Conservation (phyloP, 23 red algal genomes). For the Chondrus crispus region DNA sequence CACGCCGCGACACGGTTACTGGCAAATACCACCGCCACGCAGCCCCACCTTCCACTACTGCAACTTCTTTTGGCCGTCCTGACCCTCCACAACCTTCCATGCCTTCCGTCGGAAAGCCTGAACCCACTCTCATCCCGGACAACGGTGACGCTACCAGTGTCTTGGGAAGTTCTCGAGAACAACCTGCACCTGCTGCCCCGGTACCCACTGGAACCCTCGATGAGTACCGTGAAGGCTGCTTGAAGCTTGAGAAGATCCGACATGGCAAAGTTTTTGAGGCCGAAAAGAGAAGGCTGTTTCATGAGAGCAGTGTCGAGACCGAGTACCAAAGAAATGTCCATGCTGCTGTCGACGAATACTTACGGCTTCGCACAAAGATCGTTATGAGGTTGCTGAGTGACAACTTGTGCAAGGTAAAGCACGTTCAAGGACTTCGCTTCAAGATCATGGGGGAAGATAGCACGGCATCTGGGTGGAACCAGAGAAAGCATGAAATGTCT, state of each 20-base stretch:
- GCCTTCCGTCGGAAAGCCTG: too few relatives aligned
- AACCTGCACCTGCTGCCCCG: too few relatives aligned
- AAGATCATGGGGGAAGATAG: constrained; percentile 70
- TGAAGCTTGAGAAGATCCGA: constrained; percentile 62
- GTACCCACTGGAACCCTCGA: constrained; percentile 61
- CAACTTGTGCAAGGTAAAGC: constrained; percentile 47
- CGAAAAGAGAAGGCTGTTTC: constrained; percentile 48
- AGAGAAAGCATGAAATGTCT: constrained; percentile 62
- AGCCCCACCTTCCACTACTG: too few relatives aligned
- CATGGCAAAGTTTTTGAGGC: constrained; percentile 64
- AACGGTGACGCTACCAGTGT: too few relatives aligned
- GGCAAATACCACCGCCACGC: too few relatives aligned
- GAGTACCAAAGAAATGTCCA: constrained; percentile 34
- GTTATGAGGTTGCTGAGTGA: constrained; percentile 43
- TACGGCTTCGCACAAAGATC: neutral
- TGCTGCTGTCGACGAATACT: constrained; percentile 48
- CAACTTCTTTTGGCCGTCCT: too few relatives aligned
- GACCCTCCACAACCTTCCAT: too few relatives aligned
- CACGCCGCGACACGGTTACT: too few relatives aligned
- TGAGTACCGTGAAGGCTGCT: constrained; percentile 68
- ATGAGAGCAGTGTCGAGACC: constrained; percentile 5
- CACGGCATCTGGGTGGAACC: neutral
- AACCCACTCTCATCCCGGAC: too few relatives aligned
- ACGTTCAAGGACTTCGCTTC: constrained; percentile 64
- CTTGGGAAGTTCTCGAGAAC: too few relatives aligned